Evolutionary conservation across 371 early-diverging fungal species (phyloP), one percentile per base, ranked within the genome.

Genomic region (Rhizopus microsporus): DNA sequence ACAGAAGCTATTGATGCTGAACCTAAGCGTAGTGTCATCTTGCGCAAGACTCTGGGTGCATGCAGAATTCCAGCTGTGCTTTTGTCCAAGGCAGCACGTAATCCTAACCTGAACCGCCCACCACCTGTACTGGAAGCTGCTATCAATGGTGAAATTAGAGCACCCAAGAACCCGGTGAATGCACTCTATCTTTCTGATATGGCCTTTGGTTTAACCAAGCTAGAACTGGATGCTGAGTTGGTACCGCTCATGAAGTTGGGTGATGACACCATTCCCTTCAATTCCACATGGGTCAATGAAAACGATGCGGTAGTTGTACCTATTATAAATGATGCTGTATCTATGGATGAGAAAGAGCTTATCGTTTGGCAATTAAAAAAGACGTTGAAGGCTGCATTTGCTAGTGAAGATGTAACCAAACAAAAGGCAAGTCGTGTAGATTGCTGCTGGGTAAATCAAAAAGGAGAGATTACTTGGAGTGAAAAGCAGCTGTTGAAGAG

Each of bases 1-100:
- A 87, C 90, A 16, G 85, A 85, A 51, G 85, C 88, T 2, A 74
- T 89, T 10, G 92, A 92, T 68, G 76, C 75, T 10, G 92, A 91
- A 64, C 91, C 92, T 0, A 71, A 81, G 35, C 80, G 92, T 33
- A 88, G 83, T 33, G 87, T 90, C 5, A 68, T 86, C 31, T 57
- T 92, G 61, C 84, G 82, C 30, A 72, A 88, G 69, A 67, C 71
- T 7, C 57, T 67, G 4, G 77, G 77, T 30, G 49, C 60, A 8
- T 50, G 66, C 12, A 51, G 74, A 12, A 54, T 77, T 0, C 80
- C 80, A 5, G 51, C 77, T 4, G 65, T 72, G 31, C 56, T 77
- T 7, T 47, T 80, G 12, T 77, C 80, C 1, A 56, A 59, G 37
- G 80, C 80, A 3, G 73, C 71, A 0, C 62, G 68, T 40, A 65